Conservation (phyloP, 2,329 filamentous ascomycete species). For the Ophiosphaerella korrae region DNA sequence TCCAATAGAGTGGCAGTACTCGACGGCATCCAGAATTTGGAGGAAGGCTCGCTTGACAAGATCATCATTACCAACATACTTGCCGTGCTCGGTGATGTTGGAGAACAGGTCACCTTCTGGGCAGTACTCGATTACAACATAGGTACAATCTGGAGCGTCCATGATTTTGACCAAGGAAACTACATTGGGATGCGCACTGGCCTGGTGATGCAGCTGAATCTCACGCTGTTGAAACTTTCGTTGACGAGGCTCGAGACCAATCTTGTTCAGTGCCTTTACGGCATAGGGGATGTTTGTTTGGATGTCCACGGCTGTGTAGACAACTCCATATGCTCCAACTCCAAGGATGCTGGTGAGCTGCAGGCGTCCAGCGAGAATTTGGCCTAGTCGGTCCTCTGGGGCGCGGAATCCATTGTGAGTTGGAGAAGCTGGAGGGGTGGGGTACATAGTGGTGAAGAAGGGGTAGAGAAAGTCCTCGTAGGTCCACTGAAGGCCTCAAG, state of each 20-base stretch:
- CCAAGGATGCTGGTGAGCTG: slow-evolving; percentile 86
- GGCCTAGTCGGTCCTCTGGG: slow-evolving; percentile 86
- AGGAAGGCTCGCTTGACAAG: slow-evolving; percentile 87
- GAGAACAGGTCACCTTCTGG: slow-evolving; percentile 95
- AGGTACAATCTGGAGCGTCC: slow-evolving; percentile 89
- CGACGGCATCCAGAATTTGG: slow-evolving; percentile 94
- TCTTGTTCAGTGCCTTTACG: slow-evolving; percentile 95
- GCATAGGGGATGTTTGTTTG: slow-evolving; percentile 83
- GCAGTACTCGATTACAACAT: slow-evolving; percentile 95
- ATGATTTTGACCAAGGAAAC: slow-evolving; percentile 94
- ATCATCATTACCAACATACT: slow-evolving; percentile 90
- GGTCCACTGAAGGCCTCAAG: slow-evolving; percentile 51
- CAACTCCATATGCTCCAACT: slow-evolving; percentile 93
- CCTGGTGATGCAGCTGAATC: slow-evolving; percentile 87
- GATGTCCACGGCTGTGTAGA: slow-evolving; percentile 87
- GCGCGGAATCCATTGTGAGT: slow-evolving; percentile 50
- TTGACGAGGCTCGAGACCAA: slow-evolving; percentile 86
- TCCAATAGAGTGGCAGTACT: slow-evolving; percentile 88
- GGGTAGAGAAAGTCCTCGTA: slow-evolving; percentile 38
- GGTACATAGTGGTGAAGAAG: slow-evolving; percentile 50
- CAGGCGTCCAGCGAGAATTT: slow-evolving; percentile 79
- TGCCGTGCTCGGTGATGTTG: slow-evolving; percentile 94
- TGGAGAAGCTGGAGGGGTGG: slow-evolving; percentile 57
- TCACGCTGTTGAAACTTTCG: slow-evolving; percentile 90
- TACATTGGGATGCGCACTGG: slow-evolving; percentile 88